Conservation (phyloP, 2,329 filamentous ascomycete species). For the Fusarium nygamai region DNA sequence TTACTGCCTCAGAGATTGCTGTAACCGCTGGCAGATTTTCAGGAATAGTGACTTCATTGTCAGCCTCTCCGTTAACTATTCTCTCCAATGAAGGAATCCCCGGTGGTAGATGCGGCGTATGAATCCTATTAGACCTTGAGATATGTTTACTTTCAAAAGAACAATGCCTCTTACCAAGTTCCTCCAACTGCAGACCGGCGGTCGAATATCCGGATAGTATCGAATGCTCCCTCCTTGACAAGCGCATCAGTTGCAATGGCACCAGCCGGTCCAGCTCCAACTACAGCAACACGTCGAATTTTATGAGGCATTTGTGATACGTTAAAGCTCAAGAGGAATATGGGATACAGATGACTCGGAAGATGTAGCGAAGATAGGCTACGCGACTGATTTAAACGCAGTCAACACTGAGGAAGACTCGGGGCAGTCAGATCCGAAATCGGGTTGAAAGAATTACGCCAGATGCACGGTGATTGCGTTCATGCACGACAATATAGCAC, state of each 20-base stretch:
- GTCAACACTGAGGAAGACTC: neutral
- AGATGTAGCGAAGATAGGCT: neutral
- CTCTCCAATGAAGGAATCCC: constrained; percentile 7
- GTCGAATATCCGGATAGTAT: constrained; percentile 26
- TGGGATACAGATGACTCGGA: neutral
- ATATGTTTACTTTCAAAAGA: neutral
- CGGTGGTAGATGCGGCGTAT: constrained; percentile 10
- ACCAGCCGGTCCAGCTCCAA: constrained; percentile 28
- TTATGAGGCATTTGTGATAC: neutral
- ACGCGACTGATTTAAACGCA: neutral
- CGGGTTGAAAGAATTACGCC: neutral
- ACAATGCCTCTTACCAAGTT: constrained; percentile 5
- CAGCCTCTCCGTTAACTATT: constrained; percentile 18
- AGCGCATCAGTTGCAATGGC: constrained; percentile 31
- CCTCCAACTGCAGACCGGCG: constrained; percentile 15
- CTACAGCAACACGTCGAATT: constrained; percentile 10
- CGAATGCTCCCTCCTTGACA: constrained; percentile 22
- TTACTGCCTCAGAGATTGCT: constrained; percentile 23
- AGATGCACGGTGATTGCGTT: neutral
- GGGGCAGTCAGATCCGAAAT: neutral
- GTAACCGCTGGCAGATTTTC: constrained; percentile 27
- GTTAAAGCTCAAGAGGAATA: rapidly evolving
- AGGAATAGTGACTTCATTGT: constrained; percentile 19
- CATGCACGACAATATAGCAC: neutral
- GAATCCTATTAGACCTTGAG: neutral